These are phyloP conservation scores for Picea sitchensis DNA, from an alignment of 75 land plant genomes.

Conservation along the genomic window DNA sequence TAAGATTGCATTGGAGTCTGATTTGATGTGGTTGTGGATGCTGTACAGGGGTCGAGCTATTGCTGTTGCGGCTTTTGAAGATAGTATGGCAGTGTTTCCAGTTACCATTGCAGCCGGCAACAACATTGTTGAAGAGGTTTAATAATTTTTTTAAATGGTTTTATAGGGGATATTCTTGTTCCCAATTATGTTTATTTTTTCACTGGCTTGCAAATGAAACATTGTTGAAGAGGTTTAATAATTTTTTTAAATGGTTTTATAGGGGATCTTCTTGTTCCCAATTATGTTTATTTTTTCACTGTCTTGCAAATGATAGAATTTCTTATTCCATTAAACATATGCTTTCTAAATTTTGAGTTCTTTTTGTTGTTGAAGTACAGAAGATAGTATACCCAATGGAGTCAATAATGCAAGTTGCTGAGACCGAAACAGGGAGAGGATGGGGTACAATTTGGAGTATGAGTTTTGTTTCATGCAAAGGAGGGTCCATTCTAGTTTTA, in stretches of 20 bases:
- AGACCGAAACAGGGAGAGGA: constrained; percentile 22
- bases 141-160: constrained; percentile 7
- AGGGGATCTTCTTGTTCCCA: not conserved
- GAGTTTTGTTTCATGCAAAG: constrained; percentile 66
- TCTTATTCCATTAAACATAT: constrained; percentile 6
- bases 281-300: constrained; percentile 8
- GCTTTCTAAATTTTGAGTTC: constrained; percentile 22
- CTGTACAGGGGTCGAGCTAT: constrained; percentile 67
- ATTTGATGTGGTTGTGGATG: not conserved
- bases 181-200: constrained; percentile 4
- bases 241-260: not conserved
- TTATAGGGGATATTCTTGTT: not conserved
- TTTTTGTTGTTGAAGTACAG: constrained; percentile 34
- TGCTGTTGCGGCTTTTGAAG: constrained; percentile 86
- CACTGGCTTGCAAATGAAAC: constrained; percentile 17
- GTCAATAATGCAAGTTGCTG: constrained; percentile 14
- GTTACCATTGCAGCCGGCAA: constrained; percentile 47
- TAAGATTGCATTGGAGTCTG: not conserved
- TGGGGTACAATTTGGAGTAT: constrained; percentile 97
- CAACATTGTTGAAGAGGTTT: constrained; percentile 70
- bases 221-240: constrained; percentile 64
- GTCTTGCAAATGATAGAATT: constrained; percentile 9
- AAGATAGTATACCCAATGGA: constrained; percentile 60
- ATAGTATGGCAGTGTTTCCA: constrained; percentile 67
- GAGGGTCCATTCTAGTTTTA: constrained; percentile 41